A percentile compares a stretch with the other conserved stretches of the same genome.
These are phyloP conservation scores for Stephanodiscus triporus DNA, from an alignment of 108 stramenopile genomes.

Conservation along the genomic window DNA sequence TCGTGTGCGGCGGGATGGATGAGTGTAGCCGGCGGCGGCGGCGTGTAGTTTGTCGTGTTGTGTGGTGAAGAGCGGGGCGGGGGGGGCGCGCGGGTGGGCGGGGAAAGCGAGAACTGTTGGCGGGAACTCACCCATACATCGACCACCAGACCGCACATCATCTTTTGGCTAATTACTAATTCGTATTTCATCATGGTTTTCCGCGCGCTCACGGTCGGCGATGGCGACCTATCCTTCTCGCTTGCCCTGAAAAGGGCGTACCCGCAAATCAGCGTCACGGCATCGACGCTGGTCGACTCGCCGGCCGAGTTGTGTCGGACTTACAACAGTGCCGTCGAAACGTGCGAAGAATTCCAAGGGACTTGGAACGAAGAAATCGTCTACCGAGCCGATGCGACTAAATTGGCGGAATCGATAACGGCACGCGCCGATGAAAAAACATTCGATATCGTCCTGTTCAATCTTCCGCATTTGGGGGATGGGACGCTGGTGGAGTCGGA, in stretches of 20 bases:
- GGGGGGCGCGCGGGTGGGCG: too few species aligned
- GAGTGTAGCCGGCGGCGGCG: not conserved
- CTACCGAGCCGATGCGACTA: slow-evolving; percentile 66
- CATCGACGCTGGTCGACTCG: slow-evolving; percentile 57
- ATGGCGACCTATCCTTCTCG: slow-evolving; percentile 74
- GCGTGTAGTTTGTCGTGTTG: not conserved
- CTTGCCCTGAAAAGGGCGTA: slow-evolving; percentile 66
- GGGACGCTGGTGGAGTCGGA: slow-evolving; percentile 37
- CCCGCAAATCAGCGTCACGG: slow-evolving; percentile 50
- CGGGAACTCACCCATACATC: too few species aligned
- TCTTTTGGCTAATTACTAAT: too few species aligned
- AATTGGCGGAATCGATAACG: slow-evolving; percentile 37
- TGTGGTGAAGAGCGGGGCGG: too few species aligned
- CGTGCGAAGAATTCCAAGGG: slow-evolving; percentile 42
- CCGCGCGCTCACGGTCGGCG: slow-evolving; percentile 34
- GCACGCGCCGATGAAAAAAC: slow-evolving; percentile 12
- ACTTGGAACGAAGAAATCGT: slow-evolving; percentile 40
- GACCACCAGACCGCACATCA: too few species aligned
- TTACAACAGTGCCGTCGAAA: slow-evolving; percentile 47
- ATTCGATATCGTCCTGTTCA: slow-evolving; percentile 68
- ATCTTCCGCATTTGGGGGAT: slow-evolving; percentile 77
- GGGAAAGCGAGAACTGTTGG: too few species aligned
- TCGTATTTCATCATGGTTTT: not conserved
- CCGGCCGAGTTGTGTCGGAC: slow-evolving; percentile 29
- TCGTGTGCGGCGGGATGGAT: not conserved